Evolutionary conservation across 2,329 filamentous ascomycete genomes (phyloP).

Genomic region (Verticillium alfalfae): DNA sequence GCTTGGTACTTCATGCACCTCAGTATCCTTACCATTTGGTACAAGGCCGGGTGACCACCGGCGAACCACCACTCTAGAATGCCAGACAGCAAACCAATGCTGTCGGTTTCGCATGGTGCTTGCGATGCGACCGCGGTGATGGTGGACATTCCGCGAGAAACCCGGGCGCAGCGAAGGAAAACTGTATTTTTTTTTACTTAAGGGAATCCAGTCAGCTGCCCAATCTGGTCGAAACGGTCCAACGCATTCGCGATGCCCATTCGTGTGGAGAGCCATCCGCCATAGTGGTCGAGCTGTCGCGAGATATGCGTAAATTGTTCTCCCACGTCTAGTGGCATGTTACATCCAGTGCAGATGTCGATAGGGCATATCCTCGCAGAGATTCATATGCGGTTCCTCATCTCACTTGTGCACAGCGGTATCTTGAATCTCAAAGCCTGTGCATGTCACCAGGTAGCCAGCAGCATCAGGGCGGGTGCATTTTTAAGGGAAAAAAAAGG

Average conservation of each 20-base stretch:
- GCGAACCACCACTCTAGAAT: neutral
- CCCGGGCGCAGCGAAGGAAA: neutral
- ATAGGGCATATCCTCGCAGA: neutral
- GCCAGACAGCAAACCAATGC: neutral
- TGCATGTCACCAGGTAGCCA: neutral
- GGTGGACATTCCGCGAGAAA: too few relatives aligned
- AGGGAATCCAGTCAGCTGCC: neutral
- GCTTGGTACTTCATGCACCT: neutral
- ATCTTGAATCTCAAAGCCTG: neutral
- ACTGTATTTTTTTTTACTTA: neutral
- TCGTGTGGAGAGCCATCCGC: too few relatives aligned
- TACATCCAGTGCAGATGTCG: neutral
- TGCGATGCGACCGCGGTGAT: neutral
- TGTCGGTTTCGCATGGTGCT: neutral
- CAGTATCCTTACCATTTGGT: neutral
- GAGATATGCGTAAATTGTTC: neutral
- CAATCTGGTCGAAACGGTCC: neutral
- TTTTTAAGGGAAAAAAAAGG: too few relatives aligned
- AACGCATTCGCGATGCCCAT: neutral
- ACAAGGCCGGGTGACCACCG: neutral
- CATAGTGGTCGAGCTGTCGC: neutral
- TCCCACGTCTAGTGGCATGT: constrained; percentile 1
- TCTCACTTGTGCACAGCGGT: neutral
- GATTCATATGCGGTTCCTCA: neutral
- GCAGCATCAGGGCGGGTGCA: neutral